Conservation (phyloP, 371 early-diverging fungal species). For the Synchytrium microbalum region DNA sequence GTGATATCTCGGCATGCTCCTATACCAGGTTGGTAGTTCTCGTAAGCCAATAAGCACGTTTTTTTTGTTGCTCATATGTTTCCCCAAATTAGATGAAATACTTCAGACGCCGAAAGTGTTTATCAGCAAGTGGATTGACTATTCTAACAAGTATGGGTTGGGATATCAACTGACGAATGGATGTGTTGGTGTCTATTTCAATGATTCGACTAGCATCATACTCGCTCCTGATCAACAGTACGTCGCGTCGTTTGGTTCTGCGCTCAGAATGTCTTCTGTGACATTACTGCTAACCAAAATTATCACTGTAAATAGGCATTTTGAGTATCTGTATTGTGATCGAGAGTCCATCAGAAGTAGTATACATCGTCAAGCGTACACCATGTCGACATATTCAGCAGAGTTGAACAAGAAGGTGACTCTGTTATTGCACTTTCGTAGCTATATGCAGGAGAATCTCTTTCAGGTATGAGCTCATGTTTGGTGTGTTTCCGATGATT, state of each 20-base stretch:
- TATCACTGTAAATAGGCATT: conserved; percentile 24
- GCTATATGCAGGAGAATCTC: conserved; percentile 59
- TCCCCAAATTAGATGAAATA: background rate
- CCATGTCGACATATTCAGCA: conserved; percentile 36
- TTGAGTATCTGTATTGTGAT: conserved; percentile 46
- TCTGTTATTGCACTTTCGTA: conserved; percentile 51
- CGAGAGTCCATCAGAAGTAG: conserved; percentile 1
- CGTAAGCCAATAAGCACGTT: too few relatives aligned
- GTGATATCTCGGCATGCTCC: background rate
- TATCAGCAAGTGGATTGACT: conserved; percentile 72
- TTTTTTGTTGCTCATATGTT: too few relatives aligned
- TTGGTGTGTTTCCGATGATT: background rate
- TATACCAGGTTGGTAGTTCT: background rate
- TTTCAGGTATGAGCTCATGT: conserved; percentile 18
- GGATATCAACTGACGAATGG: conserved; percentile 78
- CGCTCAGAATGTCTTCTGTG: background rate
- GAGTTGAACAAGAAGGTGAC: conserved; percentile 59
- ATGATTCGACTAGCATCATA: conserved; percentile 67
- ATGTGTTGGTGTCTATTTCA: conserved; percentile 71
- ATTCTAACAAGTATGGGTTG: conserved; percentile 70
- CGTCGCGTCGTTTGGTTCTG: conserved; percentile 18
- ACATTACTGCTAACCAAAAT: background rate
- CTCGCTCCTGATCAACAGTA: conserved; percentile 47
- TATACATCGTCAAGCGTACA: conserved; percentile 36
- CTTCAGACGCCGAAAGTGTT: conserved; percentile 31